phyloP scores from a whole-genome alignment of 2,329 filamentous ascomycete species.

The Xenosphaeropsis pyriputrescens region DNA sequence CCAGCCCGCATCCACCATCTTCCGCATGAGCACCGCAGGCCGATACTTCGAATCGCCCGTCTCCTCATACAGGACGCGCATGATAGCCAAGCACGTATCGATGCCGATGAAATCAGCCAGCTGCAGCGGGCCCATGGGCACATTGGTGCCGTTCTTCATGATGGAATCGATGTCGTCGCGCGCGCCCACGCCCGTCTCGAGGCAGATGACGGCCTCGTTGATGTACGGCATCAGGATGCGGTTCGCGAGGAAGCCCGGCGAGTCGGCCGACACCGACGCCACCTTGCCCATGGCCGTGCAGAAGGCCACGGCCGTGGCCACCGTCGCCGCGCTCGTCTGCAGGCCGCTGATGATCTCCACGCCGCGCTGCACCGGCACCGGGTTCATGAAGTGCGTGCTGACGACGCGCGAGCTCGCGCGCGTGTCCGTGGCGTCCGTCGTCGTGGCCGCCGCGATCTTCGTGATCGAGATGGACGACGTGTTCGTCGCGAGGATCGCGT shows the following conservation, averaged over 20 bases:
- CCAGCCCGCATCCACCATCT: slow-evolving; percentile 98
- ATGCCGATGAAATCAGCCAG: slow-evolving; percentile 95
- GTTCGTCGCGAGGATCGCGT: slow-evolving; percentile 90
- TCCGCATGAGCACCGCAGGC: slow-evolving; percentile 70
- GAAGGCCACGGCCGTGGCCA: slow-evolving; percentile 72
- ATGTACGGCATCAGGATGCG: slow-evolving; percentile 98
- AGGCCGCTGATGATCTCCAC: slow-evolving; percentile 95
- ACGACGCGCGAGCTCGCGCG: slow-evolving; percentile 77
- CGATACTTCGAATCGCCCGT: slow-evolving; percentile 94
- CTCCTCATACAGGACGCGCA: slow-evolving; percentile 85
- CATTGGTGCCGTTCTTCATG: slow-evolving; percentile 98
- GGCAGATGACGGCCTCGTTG: slow-evolving; percentile 91
- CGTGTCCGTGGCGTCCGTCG: slow-evolving; percentile 62
- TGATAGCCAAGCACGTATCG: slow-evolving; percentile 91
- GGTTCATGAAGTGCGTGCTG: slow-evolving; percentile 99
- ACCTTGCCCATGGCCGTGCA: slow-evolving; percentile 91
- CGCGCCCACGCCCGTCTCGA: slow-evolving; percentile 81
- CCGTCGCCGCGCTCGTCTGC: slow-evolving; percentile 72
- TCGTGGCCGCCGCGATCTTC: slow-evolving; percentile 80
- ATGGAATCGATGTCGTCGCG: slow-evolving; percentile 91
- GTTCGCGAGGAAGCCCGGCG: slow-evolving; percentile 90
- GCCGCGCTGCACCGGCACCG: slow-evolving; percentile 89
- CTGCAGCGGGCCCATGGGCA: slow-evolving; percentile 91
- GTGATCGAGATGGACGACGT: slow-evolving; percentile 98
- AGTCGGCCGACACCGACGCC: slow-evolving; percentile 72